A percentile compares a stretch with the other conserved stretches of the same genome.
These are phyloP conservation scores for Botrytis medusae DNA, from an alignment of 2,329 filamentous ascomycete genomes.

Conservation along the genomic window DNA sequence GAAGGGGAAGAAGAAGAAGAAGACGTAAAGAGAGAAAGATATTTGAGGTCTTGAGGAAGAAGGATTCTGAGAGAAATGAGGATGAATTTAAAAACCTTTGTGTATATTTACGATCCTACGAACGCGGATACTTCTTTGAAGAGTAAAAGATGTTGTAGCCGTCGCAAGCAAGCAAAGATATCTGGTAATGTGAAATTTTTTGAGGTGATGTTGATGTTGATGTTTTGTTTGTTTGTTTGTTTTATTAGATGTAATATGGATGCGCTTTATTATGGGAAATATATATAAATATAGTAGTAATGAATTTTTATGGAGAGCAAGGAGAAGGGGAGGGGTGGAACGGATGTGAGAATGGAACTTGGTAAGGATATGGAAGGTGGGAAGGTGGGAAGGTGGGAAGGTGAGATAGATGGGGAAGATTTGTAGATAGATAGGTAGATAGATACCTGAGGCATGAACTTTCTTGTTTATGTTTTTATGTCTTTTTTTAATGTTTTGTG, in stretches of 20 bases:
- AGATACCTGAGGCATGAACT: not conserved
- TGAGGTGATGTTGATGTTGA: not conserved
- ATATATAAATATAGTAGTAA: not conserved
- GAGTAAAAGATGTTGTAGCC: not conserved
- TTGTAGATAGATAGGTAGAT: not conserved
- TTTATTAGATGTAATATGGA: not conserved
- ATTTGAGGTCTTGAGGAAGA: not conserved
- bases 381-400: too few species aligned
- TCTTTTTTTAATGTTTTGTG: not conserved
- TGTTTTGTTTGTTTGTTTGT: not conserved
- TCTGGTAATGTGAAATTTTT: not conserved
- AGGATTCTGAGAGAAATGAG: not conserved
- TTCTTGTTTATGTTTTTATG: not conserved
- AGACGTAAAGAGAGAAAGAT: not conserved
- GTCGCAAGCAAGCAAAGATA: not conserved
- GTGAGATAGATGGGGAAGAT: not conserved
- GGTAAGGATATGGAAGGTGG: too few species aligned
- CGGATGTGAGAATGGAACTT: too few species aligned
- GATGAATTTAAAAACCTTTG: slow-evolving; percentile 14
- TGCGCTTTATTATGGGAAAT: not conserved
- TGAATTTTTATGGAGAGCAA: not conserved
- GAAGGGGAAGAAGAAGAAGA: not conserved
- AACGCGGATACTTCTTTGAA: slow-evolving; percentile 16
- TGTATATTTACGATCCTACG: slow-evolving; percentile 25
- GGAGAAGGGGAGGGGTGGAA: too few species aligned